Evolutionary conservation across 2,329 filamentous ascomycete species (phyloP), one percentile per base, ranked within the genome.

Genomic region (Cladosporium sp.): DNA sequence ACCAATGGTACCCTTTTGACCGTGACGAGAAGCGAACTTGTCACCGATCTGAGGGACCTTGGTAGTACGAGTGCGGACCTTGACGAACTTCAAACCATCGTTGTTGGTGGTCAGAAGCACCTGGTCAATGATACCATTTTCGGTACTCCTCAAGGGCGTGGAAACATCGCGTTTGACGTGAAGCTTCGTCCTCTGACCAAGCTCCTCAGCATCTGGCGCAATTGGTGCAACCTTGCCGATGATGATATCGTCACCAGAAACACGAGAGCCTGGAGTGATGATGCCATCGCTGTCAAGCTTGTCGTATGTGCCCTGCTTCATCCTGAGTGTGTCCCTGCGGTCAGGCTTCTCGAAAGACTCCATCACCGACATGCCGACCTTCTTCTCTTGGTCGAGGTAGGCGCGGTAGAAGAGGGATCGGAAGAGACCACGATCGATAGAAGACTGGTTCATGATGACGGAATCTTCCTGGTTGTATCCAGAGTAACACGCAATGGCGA

Each of bases 401-500:
- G 94, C 93, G 72, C 96, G 90, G 87, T 97, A 99, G 84, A 98
- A 99, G 64, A 99, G 82, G 86, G 93, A 97, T 75, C 96, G 88
- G 89, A 99, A 99, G 4, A 99, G 85, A 69, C 95, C 95, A 75
- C 95, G 91, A 79, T 99, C 95, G 74, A 99, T 98, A 80, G 93
- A 97, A 82, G 93, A 97, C 82, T 99, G 95, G 80, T 99, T 99
- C 95, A 99, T 98, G 75, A 99, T 97, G 72, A 99, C 94, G 71
- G 95, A 99, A 88, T 99, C 95, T 92, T 99, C 95, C 79, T 99
- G 96, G 80, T 99, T 99, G 84, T 99, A 99, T 67, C 95, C 95
- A 64, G 93, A 97, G 81, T 99, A 99, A 78, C 92, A 96, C 67
- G 93, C 89, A 80, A 99, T 99, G 49, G 95, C 96, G 14, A 99